phyloP scores from a whole-genome alignment of 805 yeast genomes.

The Spathaspora passalidarum region DNA sequence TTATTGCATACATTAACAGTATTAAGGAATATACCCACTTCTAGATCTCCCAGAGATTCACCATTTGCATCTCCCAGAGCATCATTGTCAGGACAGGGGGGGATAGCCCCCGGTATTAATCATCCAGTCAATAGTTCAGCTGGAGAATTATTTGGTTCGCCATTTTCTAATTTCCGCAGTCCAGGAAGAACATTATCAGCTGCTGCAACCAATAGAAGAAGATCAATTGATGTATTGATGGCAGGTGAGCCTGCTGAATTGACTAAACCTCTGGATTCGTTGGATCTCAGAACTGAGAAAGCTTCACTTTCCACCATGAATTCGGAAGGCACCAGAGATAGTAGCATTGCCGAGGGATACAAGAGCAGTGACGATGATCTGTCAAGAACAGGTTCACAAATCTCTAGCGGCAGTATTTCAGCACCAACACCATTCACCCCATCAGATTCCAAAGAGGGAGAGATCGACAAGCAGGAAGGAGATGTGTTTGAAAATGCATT shows the following conservation, averaged over 20 bases:
- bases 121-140: neutral
- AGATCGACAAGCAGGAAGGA: neutral
- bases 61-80: constrained; percentile 48
- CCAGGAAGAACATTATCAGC: constrained; percentile 1
- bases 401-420: neutral
- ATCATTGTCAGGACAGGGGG: constrained; percentile 38
- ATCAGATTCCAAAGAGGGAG: neutral
- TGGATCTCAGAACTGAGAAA: neutral
- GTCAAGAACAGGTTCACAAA: neutral
- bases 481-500: constrained; percentile 19
- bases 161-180: constrained; percentile 18
- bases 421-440: neutral
- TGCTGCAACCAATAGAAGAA: neutral
- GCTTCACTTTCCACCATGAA: constrained; percentile 6
- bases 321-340: constrained; percentile 5
- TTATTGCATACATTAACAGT: constrained; percentile 39
- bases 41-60: constrained; percentile 35
- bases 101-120: constrained; percentile 1
- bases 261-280: neutral
- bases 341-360: constrained; percentile 3
- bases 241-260: neutral
- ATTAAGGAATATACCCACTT: constrained; percentile 33
- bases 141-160: constrained; percentile 11
- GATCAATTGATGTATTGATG: neutral
- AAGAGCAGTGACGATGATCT: constrained; percentile 4